Percentiles rank a stretch among this genome's conserved stretches.
Evolutionary conservation across 1,139 yeast species (phyloP).

Genomic region (Nakaseomyces nivariensis): DNA sequence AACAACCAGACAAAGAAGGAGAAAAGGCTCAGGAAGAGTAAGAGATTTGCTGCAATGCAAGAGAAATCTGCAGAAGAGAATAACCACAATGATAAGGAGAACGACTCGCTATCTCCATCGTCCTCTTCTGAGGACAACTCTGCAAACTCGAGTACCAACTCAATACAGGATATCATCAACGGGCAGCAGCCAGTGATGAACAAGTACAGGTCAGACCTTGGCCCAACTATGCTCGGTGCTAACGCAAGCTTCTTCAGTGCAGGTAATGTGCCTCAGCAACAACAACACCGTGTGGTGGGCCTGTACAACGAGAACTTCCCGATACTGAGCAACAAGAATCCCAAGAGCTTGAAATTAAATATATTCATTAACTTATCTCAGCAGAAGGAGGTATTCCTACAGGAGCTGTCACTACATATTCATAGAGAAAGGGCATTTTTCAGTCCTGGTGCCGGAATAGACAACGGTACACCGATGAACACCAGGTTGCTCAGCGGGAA

Average conservation of each 20-base stretch:
- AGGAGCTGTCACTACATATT: conserved; percentile 24
- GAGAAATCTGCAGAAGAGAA: neutral
- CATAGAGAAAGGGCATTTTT: conserved; percentile 7
- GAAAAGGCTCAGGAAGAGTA: conserved; percentile 12
- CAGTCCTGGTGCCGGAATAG: conserved; percentile 1
- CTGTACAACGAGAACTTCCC: conserved; percentile 25
- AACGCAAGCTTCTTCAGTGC: neutral
- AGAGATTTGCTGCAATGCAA: conserved; percentile 8
- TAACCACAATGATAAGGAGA: neutral
- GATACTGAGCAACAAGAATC: conserved; percentile 24
- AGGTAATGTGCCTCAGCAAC: neutral
- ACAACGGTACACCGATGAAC: conserved; percentile 1
- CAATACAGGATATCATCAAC: neutral
- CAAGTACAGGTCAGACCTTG: neutral
- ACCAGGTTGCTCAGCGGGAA: conserved; percentile 18
- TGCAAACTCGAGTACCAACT: neutral
- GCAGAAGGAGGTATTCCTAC: conserved; percentile 21
- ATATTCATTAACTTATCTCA: conserved; percentile 24
- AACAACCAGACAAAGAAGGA: neutral
- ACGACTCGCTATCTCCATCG: neutral
- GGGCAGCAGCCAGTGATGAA: neutral
- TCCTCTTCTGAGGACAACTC: neutral
- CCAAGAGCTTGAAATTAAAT: conserved; percentile 23
- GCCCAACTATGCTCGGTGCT: neutral
- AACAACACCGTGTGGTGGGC: conserved; percentile 14